Percentiles rank a stretch among this genome's conserved stretches.
phyloP scores from a whole-genome alignment of 2,329 filamentous ascomycete genomes.

The Cercospora brassicicola region DNA sequence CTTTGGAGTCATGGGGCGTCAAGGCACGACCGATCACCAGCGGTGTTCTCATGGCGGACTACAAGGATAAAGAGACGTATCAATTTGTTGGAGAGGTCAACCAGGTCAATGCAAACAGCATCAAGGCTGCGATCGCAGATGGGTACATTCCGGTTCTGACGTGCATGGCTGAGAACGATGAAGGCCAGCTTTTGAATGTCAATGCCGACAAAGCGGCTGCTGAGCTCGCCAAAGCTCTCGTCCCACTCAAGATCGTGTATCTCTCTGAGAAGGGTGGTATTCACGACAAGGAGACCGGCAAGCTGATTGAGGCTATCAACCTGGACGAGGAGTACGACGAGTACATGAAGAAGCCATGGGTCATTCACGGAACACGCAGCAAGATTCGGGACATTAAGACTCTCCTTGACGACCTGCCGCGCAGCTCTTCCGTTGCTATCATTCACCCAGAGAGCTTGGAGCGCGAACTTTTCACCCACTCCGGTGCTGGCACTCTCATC shows the following conservation, averaged over 20 bases:
- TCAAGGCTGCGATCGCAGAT: slow-evolving; percentile 86
- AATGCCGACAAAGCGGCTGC: slow-evolving; percentile 96
- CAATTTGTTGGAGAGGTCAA: slow-evolving; percentile 95
- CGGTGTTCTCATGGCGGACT: slow-evolving; percentile 89
- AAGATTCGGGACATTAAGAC: slow-evolving; percentile 99
- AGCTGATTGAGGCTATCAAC: slow-evolving; percentile 97
- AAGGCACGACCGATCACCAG: slow-evolving; percentile 84
- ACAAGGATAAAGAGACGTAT: slow-evolving; percentile 94
- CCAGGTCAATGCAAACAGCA: slow-evolving; percentile 82
- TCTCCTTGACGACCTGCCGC: slow-evolving; percentile 80
- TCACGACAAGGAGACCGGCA: slow-evolving; percentile 87
- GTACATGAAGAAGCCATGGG: slow-evolving; percentile 92
- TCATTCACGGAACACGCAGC: slow-evolving; percentile 86
- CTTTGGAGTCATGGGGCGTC: slow-evolving; percentile 85
- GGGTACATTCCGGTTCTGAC: slow-evolving; percentile 91
- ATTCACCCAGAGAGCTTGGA: slow-evolving; percentile 95
- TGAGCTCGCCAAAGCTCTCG: slow-evolving; percentile 81
- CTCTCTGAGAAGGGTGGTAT: slow-evolving; percentile 97
- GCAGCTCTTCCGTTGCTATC: slow-evolving; percentile 92
- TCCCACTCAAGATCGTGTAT: slow-evolving; percentile 97
- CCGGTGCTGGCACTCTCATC: slow-evolving; percentile 89
- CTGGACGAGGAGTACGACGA: slow-evolving; percentile 93
- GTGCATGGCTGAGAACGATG: slow-evolving; percentile 90
- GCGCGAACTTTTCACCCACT: slow-evolving; percentile 95
- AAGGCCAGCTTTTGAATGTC: slow-evolving; percentile 92